phyloP scores from a whole-genome alignment of 2,329 filamentous ascomycete species.

The Diaporthe citriasiana region DNA sequence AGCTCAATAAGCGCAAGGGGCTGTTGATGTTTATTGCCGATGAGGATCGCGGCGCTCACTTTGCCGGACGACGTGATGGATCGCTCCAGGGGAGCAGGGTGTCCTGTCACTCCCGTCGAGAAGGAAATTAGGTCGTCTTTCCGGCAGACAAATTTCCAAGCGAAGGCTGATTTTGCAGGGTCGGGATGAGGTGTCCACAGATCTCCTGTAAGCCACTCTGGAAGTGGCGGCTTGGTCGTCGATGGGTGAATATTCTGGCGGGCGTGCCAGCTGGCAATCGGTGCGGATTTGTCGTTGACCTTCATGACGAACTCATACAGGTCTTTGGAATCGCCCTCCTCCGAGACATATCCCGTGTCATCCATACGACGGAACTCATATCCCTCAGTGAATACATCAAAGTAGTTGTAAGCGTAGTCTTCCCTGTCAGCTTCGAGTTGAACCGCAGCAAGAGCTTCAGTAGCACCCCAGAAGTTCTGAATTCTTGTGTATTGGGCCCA shows the following conservation, averaged over 20 bases:
- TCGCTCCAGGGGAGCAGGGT: constrained; percentile 43
- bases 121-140: constrained; percentile 48
- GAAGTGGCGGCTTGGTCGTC: constrained; percentile 38
- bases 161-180: constrained; percentile 43
- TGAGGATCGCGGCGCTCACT: constrained; percentile 42
- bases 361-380: constrained; percentile 43
- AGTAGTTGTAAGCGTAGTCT: constrained; percentile 44
- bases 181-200: constrained; percentile 47
- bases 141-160: constrained; percentile 45
- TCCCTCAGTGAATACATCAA: constrained; percentile 43
- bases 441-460: constrained; percentile 39
- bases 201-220: constrained; percentile 43
- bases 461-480: constrained; percentile 44
- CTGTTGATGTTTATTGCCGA: constrained; percentile 43
- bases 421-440: constrained; percentile 42
- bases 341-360: constrained; percentile 38
- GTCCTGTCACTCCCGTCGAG: constrained; percentile 44
- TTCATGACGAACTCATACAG: constrained; percentile 45
- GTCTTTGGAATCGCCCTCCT: constrained; percentile 36
- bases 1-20: constrained; percentile 45
- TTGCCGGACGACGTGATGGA: constrained; percentile 36
- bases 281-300: constrained; percentile 37
- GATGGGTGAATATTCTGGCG: constrained; percentile 37
- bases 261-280: constrained; percentile 42
- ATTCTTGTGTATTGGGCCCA: constrained; percentile 45